Conservation (phyloP, 495 filamentous ascomycete species). For the Acidomyces sp. region DNA sequence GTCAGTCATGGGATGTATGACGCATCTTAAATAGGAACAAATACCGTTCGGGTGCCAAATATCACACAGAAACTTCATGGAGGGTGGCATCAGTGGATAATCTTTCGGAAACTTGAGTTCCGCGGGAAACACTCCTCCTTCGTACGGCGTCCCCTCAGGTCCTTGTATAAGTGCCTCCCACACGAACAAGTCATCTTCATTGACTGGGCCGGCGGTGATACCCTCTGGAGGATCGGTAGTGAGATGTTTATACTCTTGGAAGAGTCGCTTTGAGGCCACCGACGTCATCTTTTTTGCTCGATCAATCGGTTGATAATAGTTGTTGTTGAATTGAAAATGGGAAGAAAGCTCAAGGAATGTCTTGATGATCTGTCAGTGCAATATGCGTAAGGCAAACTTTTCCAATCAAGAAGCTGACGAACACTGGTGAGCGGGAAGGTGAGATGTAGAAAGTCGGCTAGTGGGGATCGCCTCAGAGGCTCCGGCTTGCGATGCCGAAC, state of each 20-base stretch:
- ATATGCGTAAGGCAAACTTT: too few species aligned
- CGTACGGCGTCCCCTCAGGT: conserved; percentile 89
- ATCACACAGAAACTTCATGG: conserved; percentile 84
- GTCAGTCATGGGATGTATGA: too few species aligned
- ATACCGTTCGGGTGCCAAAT: conserved; percentile 95
- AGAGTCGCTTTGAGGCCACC: conserved; percentile 80
- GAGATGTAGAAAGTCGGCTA: too few species aligned
- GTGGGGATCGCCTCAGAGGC: too few species aligned
- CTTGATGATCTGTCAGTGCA: too few species aligned
- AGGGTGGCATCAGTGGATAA: conserved; percentile 85
- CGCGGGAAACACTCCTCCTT: conserved; percentile 86
- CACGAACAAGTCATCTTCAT: conserved; percentile 87
- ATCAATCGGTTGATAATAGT: too few species aligned
- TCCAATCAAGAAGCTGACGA: too few species aligned
- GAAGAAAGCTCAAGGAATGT: too few species aligned
- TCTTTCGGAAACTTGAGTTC: conserved; percentile 91
- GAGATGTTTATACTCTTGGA: conserved; percentile 88
- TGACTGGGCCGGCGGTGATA: conserved; percentile 86
- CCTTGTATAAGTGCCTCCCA: conserved; percentile 97
- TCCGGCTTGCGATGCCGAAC: too few species aligned
- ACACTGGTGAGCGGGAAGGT: too few species aligned
- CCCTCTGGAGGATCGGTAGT: conserved; percentile 78
- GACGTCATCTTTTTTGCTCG: conserved; percentile 31
- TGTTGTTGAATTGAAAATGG: too few species aligned
- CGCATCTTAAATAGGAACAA: too few species aligned